Evolutionary conservation across 805 yeast genomes (phyloP), one percentile per base, ranked within the genome.

Genomic region (Kuraishia cidri): DNA sequence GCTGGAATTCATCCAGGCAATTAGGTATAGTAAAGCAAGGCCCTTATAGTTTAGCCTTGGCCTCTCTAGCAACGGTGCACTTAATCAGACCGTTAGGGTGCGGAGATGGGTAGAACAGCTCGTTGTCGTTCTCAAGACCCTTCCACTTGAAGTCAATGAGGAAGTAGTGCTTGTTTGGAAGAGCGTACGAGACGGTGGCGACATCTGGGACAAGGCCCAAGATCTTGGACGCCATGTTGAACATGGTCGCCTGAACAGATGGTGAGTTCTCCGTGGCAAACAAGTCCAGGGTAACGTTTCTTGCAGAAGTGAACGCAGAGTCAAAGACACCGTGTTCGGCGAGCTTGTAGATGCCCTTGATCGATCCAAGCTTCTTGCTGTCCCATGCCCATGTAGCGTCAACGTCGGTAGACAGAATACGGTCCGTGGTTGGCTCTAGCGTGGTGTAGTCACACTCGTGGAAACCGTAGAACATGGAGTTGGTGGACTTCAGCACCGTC

Each of bases 221-320:
- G 42, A 88, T 84, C 41, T 72, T 75, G 42, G 75, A 68, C 25
- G 83, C 70, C 92, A 88, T 88, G 69, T 86, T 83, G 68, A 74
- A 88, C 95, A 88, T 90, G 37, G 96, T 88, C 29, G 95, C 95
- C 64, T 88, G 97, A 30, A 88, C 97, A 17, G 94, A 82, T n/a
- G 95, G 75, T 7, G 95, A 84, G 57, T 84, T 75, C 58, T 88
- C 95, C 32, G 70, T 56, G 12, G 95, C 95, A 58, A 88, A 88
- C 37, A 69, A 66, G 34, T 75, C 79, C 47, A 87, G 67, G 1
- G 95, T 86, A 47, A 73, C 69, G 25, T 62, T 64, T 47, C 85
- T 71, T 13, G 85, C 92, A 10, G 54, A 49, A n/a, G 62, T 53
- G 56, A 69, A 83, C 21, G 81, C 71, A 7, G 52, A 34, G 58